These are phyloP conservation scores for Cercospora brassicicola DNA, from an alignment of 2,329 filamentous ascomycete genomes.

Conservation along the genomic window DNA sequence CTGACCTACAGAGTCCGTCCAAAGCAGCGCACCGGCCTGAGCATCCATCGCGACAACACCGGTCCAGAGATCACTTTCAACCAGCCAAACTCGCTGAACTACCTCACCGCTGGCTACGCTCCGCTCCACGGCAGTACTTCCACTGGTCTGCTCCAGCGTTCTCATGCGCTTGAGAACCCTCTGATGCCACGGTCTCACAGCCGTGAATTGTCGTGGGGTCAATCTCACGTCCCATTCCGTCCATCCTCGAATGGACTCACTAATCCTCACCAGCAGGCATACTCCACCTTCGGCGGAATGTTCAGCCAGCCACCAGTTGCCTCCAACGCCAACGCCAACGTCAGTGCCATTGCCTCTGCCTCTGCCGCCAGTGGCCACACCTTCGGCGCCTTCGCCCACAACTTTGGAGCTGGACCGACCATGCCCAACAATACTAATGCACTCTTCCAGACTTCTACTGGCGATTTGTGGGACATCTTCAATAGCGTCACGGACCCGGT, in stretches of 20 bases:
- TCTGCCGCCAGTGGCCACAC: constrained; percentile 7
- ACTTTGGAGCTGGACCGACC: background rate
- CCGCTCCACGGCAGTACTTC: background rate
- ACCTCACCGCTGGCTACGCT: constrained; percentile 24
- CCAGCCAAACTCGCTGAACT: constrained; percentile 25
- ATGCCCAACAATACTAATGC: constrained; percentile 6
- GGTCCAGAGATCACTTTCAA: constrained; percentile 40
- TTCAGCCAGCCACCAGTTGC: constrained; percentile 16
- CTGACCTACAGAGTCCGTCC: constrained; percentile 36
- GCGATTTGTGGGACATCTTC: constrained; percentile 21
- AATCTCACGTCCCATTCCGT: constrained; percentile 20
- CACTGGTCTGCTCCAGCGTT: background rate
- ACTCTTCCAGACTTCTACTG: constrained; percentile 15
- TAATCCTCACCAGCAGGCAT: constrained; percentile 5
- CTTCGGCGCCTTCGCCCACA: constrained; percentile 7
- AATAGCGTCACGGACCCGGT: constrained; percentile 8
- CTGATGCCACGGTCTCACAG: constrained; percentile 15
- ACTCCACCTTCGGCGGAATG: constrained; percentile 10
- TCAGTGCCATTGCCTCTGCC: background rate
- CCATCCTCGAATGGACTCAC: constrained; percentile 16
- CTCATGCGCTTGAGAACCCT: constrained; percentile 8
- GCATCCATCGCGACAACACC: constrained; percentile 46
- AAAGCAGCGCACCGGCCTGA: constrained; percentile 42
- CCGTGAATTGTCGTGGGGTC: constrained; percentile 22
- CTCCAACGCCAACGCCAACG: background rate